Evolutionary conservation across 495 filamentous ascomycete species (phyloP).

Genomic region (Penicillium waksmanii): DNA sequence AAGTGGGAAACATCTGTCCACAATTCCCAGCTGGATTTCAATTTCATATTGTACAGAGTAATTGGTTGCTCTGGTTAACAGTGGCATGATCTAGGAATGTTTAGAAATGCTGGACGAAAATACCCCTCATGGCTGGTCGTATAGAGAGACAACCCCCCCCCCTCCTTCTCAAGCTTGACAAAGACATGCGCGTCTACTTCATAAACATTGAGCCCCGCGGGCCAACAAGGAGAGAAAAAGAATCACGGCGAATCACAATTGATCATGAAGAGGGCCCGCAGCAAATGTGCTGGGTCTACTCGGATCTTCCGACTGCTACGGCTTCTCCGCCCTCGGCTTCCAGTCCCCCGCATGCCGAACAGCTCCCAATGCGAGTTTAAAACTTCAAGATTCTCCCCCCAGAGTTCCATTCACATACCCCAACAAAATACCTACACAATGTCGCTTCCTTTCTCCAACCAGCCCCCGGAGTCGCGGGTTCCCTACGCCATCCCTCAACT

Average conservation of each 20-base stretch:
- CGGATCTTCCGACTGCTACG: constrained; percentile 28
- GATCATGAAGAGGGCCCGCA: background rate
- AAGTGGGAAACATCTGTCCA: too few species aligned
- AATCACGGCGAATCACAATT: constrained; percentile 1
- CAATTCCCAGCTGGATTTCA: too few species aligned
- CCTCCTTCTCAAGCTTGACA: background rate
- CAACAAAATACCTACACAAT: constrained; percentile 15
- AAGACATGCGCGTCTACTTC: background rate
- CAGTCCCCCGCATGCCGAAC: constrained; percentile 23
- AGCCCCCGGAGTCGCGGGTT: constrained; percentile 31
- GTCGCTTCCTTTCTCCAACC: constrained; percentile 31
- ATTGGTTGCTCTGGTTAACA: too few species aligned
- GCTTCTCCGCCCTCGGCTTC: constrained; percentile 20
- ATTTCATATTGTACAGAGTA: too few species aligned
- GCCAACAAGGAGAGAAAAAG: background rate
- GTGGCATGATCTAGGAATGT: too few species aligned
- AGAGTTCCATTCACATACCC: background rate
- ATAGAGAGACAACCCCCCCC: background rate
- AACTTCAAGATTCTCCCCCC: background rate
- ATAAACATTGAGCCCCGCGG: background rate
- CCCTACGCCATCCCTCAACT: constrained; percentile 47
- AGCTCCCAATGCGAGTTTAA: constrained; percentile 10
- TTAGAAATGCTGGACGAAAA: too few species aligned
- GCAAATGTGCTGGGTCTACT: constrained; percentile 9
- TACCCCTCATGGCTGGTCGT: background rate